Conservation (phyloP, 805 yeast species). For the Cyberlindnera xishuangbannaensis region DNA sequence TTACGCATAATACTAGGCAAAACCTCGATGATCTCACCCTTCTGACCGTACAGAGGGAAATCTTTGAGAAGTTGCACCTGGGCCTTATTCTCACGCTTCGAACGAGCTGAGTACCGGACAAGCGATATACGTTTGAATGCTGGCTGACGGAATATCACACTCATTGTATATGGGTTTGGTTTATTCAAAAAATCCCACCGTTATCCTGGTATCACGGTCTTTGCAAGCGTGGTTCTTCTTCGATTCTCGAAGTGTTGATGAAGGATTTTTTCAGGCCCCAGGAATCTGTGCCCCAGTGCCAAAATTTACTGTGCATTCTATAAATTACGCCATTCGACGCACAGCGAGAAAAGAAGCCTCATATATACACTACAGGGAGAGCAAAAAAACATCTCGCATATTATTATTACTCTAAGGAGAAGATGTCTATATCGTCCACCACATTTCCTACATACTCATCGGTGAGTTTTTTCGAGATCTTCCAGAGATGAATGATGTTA, state of each 20-base stretch:
- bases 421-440: constrained; percentile 18
- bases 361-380: too few species aligned
- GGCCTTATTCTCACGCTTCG: constrained; percentile 49
- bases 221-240: too few species aligned
- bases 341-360: too few species aligned
- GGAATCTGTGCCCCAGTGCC: constrained; percentile 3
- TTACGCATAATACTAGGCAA: constrained; percentile 81
- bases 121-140: constrained; percentile 21
- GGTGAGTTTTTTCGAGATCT: constrained; percentile 32
- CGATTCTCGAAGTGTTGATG: constrained; percentile 1
- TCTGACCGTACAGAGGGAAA: constrained; percentile 54
- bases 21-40: constrained; percentile 71
- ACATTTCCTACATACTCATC: constrained; percentile 21
- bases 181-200: too few species aligned
- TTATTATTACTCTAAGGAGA: constrained; percentile 21
- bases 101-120: constrained; percentile 40
- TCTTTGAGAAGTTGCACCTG: constrained; percentile 73
- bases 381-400: too few species aligned
- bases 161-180: too few species aligned
- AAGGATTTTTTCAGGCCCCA: constrained; percentile 10
- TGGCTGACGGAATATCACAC: constrained; percentile 8
- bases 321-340: too few species aligned
- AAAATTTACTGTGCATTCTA: constrained; percentile 11
- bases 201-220: too few species aligned
- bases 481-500: constrained; percentile 42